Evolutionary conservation across 441 rosid genomes (phyloP).

Genomic region (Metrosideros polymorpha): DNA sequence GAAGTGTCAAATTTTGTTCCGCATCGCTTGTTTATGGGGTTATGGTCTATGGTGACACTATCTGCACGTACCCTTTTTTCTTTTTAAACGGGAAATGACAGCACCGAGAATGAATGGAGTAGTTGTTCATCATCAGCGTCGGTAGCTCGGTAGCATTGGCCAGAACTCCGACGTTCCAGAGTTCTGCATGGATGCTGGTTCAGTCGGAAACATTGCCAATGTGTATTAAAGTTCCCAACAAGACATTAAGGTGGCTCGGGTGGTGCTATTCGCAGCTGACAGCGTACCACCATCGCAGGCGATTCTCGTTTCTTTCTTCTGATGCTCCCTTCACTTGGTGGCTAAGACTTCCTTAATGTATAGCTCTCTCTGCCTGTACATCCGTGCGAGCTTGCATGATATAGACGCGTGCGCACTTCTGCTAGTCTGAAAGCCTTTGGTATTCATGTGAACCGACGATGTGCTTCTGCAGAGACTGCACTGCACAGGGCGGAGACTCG

Average conservation of each 20-base stretch:
- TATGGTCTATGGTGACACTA: background rate
- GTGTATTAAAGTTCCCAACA: no score
- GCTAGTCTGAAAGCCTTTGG: background rate
- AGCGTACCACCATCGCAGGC: no score
- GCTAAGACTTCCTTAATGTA: background rate
- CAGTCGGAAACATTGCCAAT: slow-evolving; percentile 65
- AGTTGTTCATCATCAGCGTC: background rate
- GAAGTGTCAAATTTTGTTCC: background rate
- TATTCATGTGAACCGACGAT: background rate
- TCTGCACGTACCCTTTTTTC: background rate
- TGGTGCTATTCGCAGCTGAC: no score
- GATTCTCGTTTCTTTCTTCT: no score
- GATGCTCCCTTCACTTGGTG: background rate
- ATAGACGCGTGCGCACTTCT: background rate
- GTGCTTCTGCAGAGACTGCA: background rate
- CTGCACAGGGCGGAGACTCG: background rate
- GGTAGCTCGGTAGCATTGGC: background rate
- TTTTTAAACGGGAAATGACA: background rate
- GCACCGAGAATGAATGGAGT: background rate
- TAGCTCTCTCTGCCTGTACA: background rate
- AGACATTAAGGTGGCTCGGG: no score
- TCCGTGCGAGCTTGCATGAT: background rate
- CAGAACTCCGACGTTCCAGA: slow-evolving; percentile 54
- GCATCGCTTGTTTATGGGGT: background rate
- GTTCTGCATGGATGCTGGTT: slow-evolving; percentile 79